A percentile compares a stretch with the other conserved stretches of the same genome.
These are phyloP conservation scores for Coniochaeta hoffmannii DNA, from an alignment of 2,329 filamentous ascomycete genomes.

Conservation along the genomic window DNA sequence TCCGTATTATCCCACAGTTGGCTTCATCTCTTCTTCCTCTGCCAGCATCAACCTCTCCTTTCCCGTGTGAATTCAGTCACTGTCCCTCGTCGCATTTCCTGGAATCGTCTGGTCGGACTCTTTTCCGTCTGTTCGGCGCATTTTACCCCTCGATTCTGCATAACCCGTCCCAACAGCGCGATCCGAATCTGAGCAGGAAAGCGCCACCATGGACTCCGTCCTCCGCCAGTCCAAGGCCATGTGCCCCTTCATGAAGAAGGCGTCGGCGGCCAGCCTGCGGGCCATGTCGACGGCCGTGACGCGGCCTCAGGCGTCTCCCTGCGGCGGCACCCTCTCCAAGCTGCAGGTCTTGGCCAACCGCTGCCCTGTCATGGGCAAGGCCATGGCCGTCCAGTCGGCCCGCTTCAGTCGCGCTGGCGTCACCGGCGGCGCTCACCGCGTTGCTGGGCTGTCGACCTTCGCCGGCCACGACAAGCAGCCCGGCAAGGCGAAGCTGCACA, in stretches of 20 bases:
- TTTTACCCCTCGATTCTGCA: not conserved
- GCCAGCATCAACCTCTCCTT: not conserved
- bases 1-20: no score
- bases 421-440: slow-evolving; percentile 30
- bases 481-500: slow-evolving; percentile 72
- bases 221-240: slow-evolving; percentile 92
- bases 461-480: slow-evolving; percentile 42
- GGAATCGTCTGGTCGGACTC: not conserved
- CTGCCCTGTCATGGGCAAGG: slow-evolving; percentile 98
- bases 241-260: slow-evolving; percentile 96
- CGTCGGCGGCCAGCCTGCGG: slow-evolving; percentile 83
- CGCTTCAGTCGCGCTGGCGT: slow-evolving; percentile 37
- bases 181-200: not conserved
- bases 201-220: slow-evolving; percentile 75
- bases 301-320: slow-evolving; percentile 53
- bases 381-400: slow-evolving; percentile 76
- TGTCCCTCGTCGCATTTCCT: not conserved
- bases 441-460: slow-evolving; percentile 43
- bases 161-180: no score
- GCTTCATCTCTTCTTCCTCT: not conserved
- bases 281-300: slow-evolving; percentile 68
- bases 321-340: slow-evolving; percentile 93
- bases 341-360: slow-evolving; percentile 88
- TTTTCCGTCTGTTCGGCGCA: not conserved
- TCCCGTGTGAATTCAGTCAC: not conserved